Conservation (phyloP, 306 rosid species). For the Citrullus amarus region DNA sequence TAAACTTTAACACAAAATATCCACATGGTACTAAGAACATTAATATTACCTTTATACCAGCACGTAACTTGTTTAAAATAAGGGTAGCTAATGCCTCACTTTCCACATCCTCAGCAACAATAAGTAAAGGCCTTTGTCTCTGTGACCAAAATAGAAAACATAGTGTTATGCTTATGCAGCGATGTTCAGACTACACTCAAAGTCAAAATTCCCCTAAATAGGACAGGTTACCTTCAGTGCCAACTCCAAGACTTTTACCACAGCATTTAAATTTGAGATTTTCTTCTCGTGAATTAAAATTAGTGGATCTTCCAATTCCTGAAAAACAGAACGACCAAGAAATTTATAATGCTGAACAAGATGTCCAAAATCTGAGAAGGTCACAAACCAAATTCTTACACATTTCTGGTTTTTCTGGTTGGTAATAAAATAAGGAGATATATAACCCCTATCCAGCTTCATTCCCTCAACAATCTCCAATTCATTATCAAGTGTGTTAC, state of each 20-base stretch:
- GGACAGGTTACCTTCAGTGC: slow-evolving; percentile 57
- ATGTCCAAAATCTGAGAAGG: neutral
- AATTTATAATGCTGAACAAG: neutral
- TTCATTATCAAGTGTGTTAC: slow-evolving; percentile 75
- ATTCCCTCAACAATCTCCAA: slow-evolving; percentile 97
- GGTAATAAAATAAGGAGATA: slow-evolving; percentile 86
- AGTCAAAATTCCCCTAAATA: neutral
- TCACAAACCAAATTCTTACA: slow-evolving; percentile 33
- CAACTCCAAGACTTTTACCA: slow-evolving; percentile 82
- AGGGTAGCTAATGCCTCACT: slow-evolving; percentile 94
- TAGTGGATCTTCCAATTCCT: slow-evolving; percentile 93
- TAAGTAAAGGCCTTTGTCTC: slow-evolving; percentile 69
- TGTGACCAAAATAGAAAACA: slow-evolving; percentile 15
- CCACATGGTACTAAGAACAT: neutral
- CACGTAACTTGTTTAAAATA: slow-evolving; percentile 80
- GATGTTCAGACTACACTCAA: neutral
- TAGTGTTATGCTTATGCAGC: slow-evolving; percentile 6
- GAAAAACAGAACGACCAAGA: neutral
- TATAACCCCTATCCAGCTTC: slow-evolving; percentile 95
- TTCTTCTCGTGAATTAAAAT: slow-evolving; percentile 89
- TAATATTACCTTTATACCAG: slow-evolving; percentile 68
- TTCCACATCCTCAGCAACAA: slow-evolving; percentile 85
- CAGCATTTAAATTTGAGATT: slow-evolving; percentile 63
- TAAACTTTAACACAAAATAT: neutral
- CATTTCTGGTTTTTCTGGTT: slow-evolving; percentile 80